Percentiles rank a stretch among this genome's conserved stretches.
Evolutionary conservation across 306 rosid species (phyloP).

Genomic region (Trifolium pratense): DNA sequence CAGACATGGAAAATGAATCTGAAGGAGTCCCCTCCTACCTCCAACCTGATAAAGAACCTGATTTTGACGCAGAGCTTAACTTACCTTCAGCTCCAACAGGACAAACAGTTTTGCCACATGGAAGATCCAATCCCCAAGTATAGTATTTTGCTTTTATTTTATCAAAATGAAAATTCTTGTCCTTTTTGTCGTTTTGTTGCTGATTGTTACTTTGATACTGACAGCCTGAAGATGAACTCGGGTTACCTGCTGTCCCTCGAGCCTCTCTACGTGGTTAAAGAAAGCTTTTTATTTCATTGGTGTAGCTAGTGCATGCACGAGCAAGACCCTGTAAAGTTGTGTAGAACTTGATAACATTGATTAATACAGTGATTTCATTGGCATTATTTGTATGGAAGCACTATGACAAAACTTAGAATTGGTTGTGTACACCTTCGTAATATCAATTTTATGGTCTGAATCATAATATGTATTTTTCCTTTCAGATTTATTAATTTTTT

Average conservation of each 20-base stretch:
- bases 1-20: conserved; percentile 89
- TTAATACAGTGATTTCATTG: conserved; percentile 39
- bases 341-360: conserved; percentile 51
- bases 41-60: conserved; percentile 92
- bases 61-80: conserved; percentile 81
- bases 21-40: conserved; percentile 98
- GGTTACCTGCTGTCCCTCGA: conserved; percentile 92
- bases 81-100: conserved; percentile 92
- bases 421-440: neutral
- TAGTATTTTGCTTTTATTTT: conserved; percentile 26
- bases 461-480: neutral
- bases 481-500: neutral
- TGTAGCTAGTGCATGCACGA: conserved; percentile 33
- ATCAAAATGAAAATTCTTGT: neutral
- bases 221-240: conserved; percentile 87
- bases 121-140: conserved; percentile 80
- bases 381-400: conserved; percentile 37
- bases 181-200: neutral
- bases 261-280: conserved; percentile 75
- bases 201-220: too few relatives aligned
- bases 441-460: conserved; percentile 11
- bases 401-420: conserved; percentile 6
- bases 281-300: conserved; percentile 8
- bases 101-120: conserved; percentile 60
- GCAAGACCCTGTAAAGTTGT: conserved; percentile 61